Percentiles rank a stretch among this genome's conserved stretches.
Conservation (phyloP, 495 filamentous ascomycete genomes). For the Podospora fimiseda region DNA sequence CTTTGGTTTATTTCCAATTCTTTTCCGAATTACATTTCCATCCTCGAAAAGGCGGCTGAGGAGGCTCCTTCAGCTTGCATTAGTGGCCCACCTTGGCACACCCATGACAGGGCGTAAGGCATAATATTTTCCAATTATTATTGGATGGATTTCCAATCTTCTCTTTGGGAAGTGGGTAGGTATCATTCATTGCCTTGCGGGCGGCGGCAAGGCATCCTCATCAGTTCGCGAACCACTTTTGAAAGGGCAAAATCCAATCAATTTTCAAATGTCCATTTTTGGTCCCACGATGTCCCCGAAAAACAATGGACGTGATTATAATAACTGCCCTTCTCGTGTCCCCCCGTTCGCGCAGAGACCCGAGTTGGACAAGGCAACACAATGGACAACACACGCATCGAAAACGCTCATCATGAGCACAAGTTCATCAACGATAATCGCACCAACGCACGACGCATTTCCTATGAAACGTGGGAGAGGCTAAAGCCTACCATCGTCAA, state of each 20-base stretch:
- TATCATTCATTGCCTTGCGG: background rate
- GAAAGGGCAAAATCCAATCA: background rate
- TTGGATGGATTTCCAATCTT: background rate
- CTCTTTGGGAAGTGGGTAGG: background rate
- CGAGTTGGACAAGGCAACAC: background rate
- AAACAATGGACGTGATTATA: background rate
- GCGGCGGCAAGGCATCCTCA: background rate
- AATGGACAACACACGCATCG: background rate
- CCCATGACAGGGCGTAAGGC: background rate
- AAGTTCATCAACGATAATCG: background rate
- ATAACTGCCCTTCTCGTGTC: no score
- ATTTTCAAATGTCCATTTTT: background rate
- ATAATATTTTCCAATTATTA: background rate
- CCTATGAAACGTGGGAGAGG: slow-evolving; percentile 5
- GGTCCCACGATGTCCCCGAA: background rate
- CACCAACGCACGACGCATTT: slow-evolving; percentile 5
- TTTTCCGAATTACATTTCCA: background rate
- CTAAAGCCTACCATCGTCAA: slow-evolving; percentile 10
- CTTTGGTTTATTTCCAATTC: background rate
- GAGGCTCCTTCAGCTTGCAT: background rate
- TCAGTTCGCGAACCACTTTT: background rate
- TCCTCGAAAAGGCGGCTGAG: background rate
- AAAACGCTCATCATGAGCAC: background rate
- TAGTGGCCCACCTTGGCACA: background rate
- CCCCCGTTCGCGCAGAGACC: no score